Percentiles rank a stretch among this genome's conserved stretches.
Conservation (phyloP, 1,284 basidiomycete species). For the Ceratobasidium sp. region DNA sequence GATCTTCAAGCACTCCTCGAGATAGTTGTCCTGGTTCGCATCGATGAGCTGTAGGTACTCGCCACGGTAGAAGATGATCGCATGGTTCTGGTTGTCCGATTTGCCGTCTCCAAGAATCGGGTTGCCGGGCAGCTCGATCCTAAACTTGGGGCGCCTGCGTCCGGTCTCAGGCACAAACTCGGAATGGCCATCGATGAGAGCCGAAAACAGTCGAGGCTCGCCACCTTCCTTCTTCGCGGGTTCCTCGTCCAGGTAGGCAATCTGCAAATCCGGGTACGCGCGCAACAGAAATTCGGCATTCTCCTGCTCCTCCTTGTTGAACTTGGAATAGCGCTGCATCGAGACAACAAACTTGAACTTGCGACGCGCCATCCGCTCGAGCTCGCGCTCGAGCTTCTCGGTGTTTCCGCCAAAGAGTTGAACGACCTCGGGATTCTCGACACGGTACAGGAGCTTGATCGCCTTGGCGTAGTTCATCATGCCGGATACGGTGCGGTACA, state of each 20-base stretch:
- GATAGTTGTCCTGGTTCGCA: conserved; percentile 99
- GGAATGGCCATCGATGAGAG: conserved; percentile 96
- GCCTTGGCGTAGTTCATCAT: conserved; percentile 99
- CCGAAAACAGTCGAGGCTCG: conserved; percentile 93
- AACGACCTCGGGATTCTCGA: conserved; percentile 98
- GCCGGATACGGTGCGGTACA: conserved; percentile 97
- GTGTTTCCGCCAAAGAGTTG: conserved; percentile 98
- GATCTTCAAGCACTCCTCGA: conserved; percentile 99
- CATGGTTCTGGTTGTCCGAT: conserved; percentile 99
- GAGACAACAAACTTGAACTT: conserved; percentile 99
- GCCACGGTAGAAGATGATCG: conserved; percentile 98
- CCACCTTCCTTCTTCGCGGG: conserved; percentile 91
- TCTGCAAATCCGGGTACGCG: conserved; percentile 98
- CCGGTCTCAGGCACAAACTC: conserved; percentile 92
- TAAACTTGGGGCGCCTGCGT: conserved; percentile 92
- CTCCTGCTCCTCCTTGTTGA: conserved; percentile 99
- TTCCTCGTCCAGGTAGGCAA: conserved; percentile 98
- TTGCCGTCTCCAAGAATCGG: conserved; percentile 99
- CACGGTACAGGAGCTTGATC: conserved; percentile 98
- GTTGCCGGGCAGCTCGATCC: conserved; percentile 97
- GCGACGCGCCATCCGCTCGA: conserved; percentile 95
- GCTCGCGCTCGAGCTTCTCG: conserved; percentile 93
- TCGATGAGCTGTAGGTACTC: conserved; percentile 99
- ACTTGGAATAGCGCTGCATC: conserved; percentile 99
- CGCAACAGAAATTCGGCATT: conserved; percentile 98